These are phyloP conservation scores for Nigrospora oryzae DNA, from an alignment of 2,329 filamentous ascomycete genomes.

Conservation along the genomic window DNA sequence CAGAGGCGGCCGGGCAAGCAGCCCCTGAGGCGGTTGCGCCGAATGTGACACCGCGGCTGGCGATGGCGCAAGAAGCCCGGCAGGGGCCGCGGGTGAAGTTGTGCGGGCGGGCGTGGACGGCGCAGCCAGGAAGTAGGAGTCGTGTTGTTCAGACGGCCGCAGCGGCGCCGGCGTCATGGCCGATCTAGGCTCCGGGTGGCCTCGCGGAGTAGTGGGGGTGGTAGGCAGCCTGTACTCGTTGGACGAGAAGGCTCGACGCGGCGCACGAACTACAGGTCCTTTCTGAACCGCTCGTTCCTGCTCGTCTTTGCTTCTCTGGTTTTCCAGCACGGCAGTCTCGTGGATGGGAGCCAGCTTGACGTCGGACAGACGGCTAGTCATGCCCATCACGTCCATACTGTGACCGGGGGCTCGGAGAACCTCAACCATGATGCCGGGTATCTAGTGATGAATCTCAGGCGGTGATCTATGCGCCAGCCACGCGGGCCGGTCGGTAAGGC, in stretches of 20 bases:
- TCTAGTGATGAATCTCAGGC: background rate
- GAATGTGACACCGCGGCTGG: background rate
- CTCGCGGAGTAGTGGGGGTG: conserved; percentile 12
- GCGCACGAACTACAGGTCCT: conserved; percentile 6
- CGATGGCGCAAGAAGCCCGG: background rate
- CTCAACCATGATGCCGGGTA: conserved; percentile 18
- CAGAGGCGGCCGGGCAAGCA: conserved; percentile 23
- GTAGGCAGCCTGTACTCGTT: conserved; percentile 16
- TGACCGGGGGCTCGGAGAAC: conserved; percentile 16
- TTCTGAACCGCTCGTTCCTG: conserved; percentile 4
- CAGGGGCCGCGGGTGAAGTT: background rate
- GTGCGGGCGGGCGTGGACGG: background rate
- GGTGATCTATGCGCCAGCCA: background rate
- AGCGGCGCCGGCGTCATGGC: conserved; percentile 1
- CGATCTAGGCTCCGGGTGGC: conserved; percentile 10
- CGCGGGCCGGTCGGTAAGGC: too few relatives aligned
- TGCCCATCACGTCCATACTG: conserved; percentile 15
- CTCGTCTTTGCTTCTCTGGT: background rate
- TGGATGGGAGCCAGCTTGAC: conserved; percentile 14
- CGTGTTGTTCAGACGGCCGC: background rate
- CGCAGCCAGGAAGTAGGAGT: conserved; percentile 1
- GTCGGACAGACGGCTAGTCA: conserved; percentile 16
- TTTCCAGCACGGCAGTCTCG: conserved; percentile 5
- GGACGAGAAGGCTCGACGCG: conserved; percentile 20
- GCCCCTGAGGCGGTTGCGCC: background rate